These are phyloP conservation scores for Umbelopsis vinacea DNA, from an alignment of 192 early-diverging fungal species.

Conservation along the genomic window DNA sequence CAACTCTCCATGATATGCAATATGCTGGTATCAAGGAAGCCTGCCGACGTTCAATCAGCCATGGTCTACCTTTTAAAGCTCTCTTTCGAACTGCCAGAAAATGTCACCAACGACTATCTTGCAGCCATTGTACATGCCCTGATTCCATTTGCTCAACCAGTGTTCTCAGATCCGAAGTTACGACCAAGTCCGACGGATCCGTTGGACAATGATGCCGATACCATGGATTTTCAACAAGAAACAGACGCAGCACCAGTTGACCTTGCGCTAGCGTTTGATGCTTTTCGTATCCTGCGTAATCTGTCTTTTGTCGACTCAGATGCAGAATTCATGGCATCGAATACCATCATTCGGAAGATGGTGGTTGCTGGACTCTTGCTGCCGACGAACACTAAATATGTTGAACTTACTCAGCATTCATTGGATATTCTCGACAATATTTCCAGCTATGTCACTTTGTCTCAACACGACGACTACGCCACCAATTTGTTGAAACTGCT, in stretches of 20 bases:
- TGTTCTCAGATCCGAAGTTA: background rate
- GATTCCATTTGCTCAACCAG: background rate
- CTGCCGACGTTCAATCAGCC: background rate
- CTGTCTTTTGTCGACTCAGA: slow-evolving; percentile 73
- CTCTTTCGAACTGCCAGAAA: slow-evolving; percentile 40
- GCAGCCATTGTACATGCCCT: slow-evolving; percentile 27
- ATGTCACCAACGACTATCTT: slow-evolving; percentile 49
- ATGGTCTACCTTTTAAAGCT: slow-evolving; percentile 5
- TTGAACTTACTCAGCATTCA: slow-evolving; percentile 63
- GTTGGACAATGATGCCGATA: background rate
- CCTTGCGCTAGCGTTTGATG: slow-evolving; percentile 45
- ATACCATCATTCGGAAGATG: slow-evolving; percentile 50
- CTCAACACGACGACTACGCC: slow-evolving; percentile 64
- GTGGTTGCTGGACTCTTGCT: slow-evolving; percentile 69
- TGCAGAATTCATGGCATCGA: slow-evolving; percentile 49
- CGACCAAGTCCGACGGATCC: background rate
- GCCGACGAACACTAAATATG: slow-evolving; percentile 53
- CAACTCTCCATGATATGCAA: background rate
- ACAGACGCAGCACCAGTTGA: background rate
- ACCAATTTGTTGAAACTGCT: slow-evolving; percentile 63
- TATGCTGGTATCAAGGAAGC: background rate
- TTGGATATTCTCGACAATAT: slow-evolving; percentile 80
- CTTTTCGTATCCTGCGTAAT: slow-evolving; percentile 77
- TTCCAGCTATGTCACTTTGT: slow-evolving; percentile 55
- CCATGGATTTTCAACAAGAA: background rate